Conservation (phyloP, 805 yeast genomes). For the Lipomyces chichibuensis region DNA sequence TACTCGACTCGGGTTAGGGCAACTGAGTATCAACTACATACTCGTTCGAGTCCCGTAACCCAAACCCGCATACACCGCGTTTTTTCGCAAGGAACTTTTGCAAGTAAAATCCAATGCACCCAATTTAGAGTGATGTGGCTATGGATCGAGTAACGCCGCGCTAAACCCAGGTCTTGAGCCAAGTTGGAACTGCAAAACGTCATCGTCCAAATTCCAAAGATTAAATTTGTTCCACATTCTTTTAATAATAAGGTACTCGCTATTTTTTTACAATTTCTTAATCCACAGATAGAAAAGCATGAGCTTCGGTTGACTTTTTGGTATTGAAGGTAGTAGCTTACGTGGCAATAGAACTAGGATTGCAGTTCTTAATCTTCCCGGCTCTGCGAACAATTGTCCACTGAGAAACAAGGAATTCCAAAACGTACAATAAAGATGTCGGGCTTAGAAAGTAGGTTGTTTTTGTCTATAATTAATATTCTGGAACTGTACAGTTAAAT, state of each 20-base stretch:
- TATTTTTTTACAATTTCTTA: not conserved
- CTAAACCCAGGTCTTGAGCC: too few relatives aligned
- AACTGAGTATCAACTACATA: too few relatives aligned
- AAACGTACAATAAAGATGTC: conserved; percentile 43
- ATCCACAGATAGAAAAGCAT: not conserved
- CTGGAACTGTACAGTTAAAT: conserved; percentile 20
- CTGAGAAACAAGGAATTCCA: not conserved
- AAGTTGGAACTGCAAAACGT: too few relatives aligned
- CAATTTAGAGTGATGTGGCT: too few relatives aligned
- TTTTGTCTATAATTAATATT: not conserved
- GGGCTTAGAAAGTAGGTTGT: conserved; percentile 50
- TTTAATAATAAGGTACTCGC: not conserved
- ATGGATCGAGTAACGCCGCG: too few relatives aligned
- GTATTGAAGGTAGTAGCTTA: not conserved
- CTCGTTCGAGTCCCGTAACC: not conserved
- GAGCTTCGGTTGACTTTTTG: not conserved
- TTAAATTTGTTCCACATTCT: not conserved
- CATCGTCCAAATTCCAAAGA: too few relatives aligned
- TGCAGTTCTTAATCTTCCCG: not conserved
- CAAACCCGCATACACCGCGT: too few relatives aligned
- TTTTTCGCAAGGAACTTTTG: too few relatives aligned
- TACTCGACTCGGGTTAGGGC: not conserved
- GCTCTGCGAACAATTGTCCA: not conserved
- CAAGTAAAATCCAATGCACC: too few relatives aligned
- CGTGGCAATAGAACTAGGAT: not conserved